Base-by-base conservation (phyloP, 768 basidiomycete species). In the Hypholoma sublateritium region DNA sequence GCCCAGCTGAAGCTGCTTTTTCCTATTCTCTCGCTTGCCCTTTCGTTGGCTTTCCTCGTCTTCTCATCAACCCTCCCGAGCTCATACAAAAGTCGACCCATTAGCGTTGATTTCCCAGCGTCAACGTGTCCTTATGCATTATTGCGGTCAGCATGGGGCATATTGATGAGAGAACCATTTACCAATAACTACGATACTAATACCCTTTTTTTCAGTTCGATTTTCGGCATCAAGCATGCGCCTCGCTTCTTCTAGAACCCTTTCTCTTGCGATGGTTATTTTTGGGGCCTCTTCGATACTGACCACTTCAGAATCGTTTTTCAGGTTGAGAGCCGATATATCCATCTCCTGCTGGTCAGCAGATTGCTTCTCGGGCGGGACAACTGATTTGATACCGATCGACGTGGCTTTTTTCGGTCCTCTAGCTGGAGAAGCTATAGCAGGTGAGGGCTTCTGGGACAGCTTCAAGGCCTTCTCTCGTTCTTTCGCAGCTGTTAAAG, bases 1-100 rank as follows among this genome's bases (percentile, higher is more conserved):
- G 97, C 97, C 88, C 95, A 98, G 56, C 91, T 93, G 67, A 99
- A 99, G 64, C 93, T 96, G 58, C 88, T 82, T 73, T 99, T 99
- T 0, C 97, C 97, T 1, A 86, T 85, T 69, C 90, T 95, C 57
- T 78, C 85, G 60, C 93, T 95, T 35, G 90, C 95, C 59, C 94
- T 78, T 71, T 98, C 95, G 67, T 96, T 98, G 12, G 87, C 84
- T 37, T 82, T 74, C 53, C 87, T 84, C 14, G 86, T 87, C 72
- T 92, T 94, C 65, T 98, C 95, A 58, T 91, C 89, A 48, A 98
- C 69, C 62, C 83, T 80, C 13, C 97, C 97, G 1, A 96, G 80
- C 60, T 98, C 97, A 69, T 98, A 98, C 50, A 98, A 66, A 57
- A 99, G 66, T 54, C 96, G 80, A 1, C 97, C 97, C 93, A 98